Base-by-base conservation (phyloP, 805 yeast genomes). In the Kodamaea restingae region DNA sequence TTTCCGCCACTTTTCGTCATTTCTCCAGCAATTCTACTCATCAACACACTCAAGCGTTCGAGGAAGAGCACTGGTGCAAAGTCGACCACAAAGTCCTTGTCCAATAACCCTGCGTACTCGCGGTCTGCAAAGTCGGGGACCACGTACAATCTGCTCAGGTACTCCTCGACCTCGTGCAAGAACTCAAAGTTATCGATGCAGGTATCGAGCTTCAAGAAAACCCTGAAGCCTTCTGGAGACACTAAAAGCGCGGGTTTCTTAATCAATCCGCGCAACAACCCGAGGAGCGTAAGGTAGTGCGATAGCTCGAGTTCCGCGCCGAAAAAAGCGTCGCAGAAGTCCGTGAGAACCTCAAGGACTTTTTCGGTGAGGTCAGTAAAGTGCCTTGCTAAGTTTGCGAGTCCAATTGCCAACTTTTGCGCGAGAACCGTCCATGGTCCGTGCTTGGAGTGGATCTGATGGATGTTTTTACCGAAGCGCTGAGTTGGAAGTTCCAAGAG, bases 401-500 rank as follows among this genome's bases (percentile, higher is more conserved):
- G 56, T 2, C 69, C 71, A 4, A 43, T 22, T 2, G 71, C 57
- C 43, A 68, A 52, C 18, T 56, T 55, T 37, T 58, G 56, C n/a
- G 60, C 60, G 31, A 67, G 49, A 2, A 51, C 41, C 4, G 52
- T 40, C 73, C 72, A 68, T 2, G 72, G 71, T 6, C 55, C 28
- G 9, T 21, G 43, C 9, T 32, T 38, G 10, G 37, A 41, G 35
- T 55, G 61, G 44, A 59, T 52, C 35, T 54, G 61, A 41, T 48
- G 59, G 32, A 51, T 60, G 35, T 73, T 63, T 17, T 12, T 7
- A 18, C 32, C 21, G 46, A 78, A 76, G 21, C 52, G 49, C 47
- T 73, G 79, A 10, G 46, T 48, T 8, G 73, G 71, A 21, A 73
- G 56, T 34, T 72, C 76, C 27, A 64, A 45, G 24, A 81, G 70